Conservation (phyloP, 306 rosid genomes). For the Oemleria cerasiformis region DNA sequence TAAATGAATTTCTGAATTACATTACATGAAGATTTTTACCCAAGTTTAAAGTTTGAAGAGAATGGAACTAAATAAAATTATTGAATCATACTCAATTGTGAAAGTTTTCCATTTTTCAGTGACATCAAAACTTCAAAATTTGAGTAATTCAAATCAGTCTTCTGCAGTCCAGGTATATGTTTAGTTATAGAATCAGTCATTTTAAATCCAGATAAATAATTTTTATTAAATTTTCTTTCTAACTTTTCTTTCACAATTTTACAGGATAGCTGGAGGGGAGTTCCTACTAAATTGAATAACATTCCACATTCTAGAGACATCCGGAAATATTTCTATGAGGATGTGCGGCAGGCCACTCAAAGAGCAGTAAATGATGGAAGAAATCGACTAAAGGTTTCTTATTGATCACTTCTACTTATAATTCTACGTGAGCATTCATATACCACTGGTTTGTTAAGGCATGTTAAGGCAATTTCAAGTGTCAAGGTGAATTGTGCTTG, state of each 20-base stretch:
- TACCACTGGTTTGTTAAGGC: conserved; percentile 1
- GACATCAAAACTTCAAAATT: conserved; percentile 33
- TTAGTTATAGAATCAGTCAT: conserved; percentile 29
- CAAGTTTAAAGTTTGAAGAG: neutral
- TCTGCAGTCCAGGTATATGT: conserved; percentile 47
- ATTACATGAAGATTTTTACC: neutral
- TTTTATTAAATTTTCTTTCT: conserved; percentile 30
- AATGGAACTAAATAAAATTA: neutral
- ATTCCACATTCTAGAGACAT: conserved; percentile 94
- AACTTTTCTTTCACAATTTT: conserved; percentile 43
- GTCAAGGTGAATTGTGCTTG: neutral
- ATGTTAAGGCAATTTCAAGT: neutral
- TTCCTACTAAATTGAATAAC: conserved; percentile 90
- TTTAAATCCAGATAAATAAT: conserved; percentile 30
- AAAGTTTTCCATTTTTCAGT: conserved; percentile 30
- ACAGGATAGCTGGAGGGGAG: conserved; percentile 93
- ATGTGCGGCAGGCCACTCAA: conserved; percentile 76
- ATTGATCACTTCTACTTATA: neutral
- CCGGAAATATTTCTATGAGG: conserved; percentile 79
- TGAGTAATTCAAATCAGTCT: conserved; percentile 28
- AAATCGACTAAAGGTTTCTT: conserved; percentile 64
- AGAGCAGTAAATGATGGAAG: conserved; percentile 69
- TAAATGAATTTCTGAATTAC: neutral
- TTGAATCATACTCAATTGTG: neutral
- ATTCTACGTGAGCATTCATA: neutral